Evolutionary conservation across 108 stramenopile genomes (phyloP).

Genomic region (Aurantiochytrium sp.): DNA sequence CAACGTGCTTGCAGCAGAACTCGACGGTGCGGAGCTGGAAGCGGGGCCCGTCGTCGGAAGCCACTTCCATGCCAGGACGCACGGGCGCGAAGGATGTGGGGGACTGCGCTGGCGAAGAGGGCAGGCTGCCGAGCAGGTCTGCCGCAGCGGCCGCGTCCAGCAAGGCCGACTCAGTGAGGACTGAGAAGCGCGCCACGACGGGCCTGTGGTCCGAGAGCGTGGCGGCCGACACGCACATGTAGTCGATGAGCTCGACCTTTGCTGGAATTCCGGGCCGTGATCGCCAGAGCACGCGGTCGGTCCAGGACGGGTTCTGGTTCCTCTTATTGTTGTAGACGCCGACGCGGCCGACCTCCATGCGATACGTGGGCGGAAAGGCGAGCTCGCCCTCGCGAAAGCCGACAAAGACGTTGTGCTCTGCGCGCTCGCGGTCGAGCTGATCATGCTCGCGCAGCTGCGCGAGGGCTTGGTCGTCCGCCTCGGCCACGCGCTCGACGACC

Average conservation of each 20-base stretch:
- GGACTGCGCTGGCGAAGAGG: too few relatives aligned
- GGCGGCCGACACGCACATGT: neutral
- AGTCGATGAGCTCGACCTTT: neutral
- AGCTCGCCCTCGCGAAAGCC: constrained; percentile 41
- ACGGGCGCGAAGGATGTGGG: too few relatives aligned
- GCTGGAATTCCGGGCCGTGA: neutral
- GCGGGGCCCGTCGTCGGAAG: too few relatives aligned
- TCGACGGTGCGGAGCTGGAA: neutral
- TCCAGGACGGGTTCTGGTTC: constrained; percentile 45
- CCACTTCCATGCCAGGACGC: neutral
- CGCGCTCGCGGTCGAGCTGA: constrained; percentile 27
- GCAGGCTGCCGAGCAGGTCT: too few relatives aligned
- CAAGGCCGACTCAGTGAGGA: neutral
- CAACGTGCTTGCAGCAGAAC: neutral
- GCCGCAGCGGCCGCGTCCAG: neutral
- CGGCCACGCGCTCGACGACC: neutral
- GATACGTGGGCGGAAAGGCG: constrained; percentile 45
- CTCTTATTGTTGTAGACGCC: constrained; percentile 46
- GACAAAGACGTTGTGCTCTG: constrained; percentile 9
- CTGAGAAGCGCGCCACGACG: constrained; percentile 33
- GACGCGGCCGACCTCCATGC: neutral
- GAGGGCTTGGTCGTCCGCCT: neutral
- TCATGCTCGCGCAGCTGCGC: neutral
- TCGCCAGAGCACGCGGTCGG: constrained; percentile 50
- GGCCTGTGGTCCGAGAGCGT: constrained; percentile 38